Conservation (phyloP, 257 asterid species). For the Linaria vulgaris region DNA sequence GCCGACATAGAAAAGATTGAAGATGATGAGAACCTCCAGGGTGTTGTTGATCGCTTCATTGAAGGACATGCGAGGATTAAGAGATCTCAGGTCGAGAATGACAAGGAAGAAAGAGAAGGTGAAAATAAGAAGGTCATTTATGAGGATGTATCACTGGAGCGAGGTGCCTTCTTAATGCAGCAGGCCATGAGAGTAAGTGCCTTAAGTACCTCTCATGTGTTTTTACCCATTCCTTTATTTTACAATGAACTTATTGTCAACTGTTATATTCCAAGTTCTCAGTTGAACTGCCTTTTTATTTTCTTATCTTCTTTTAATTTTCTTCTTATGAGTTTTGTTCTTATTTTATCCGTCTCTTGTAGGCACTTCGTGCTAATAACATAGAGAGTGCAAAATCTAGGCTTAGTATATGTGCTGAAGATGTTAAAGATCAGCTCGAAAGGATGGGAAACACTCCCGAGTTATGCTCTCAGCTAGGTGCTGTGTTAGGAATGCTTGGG, state of each 20-base stretch:
- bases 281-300: background rate
- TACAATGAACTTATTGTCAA: background rate
- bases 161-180: slow-evolving; percentile 94
- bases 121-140: slow-evolving; percentile 70
- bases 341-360: slow-evolving; percentile 24
- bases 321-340: background rate
- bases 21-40: slow-evolving; percentile 77
- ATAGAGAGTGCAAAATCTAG: slow-evolving; percentile 91
- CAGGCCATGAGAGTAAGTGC: slow-evolving; percentile 94
- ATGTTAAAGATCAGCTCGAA: slow-evolving; percentile 78
- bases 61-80: slow-evolving; percentile 98
- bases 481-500: slow-evolving; percentile 96
- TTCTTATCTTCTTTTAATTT: background rate
- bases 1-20: slow-evolving; percentile 94
- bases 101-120: slow-evolving; percentile 52
- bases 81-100: slow-evolving; percentile 66
- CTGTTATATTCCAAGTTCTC: slow-evolving; percentile 7
- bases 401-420: slow-evolving; percentile 78
- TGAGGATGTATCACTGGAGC: slow-evolving; percentile 93
- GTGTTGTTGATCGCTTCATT: slow-evolving; percentile 84
- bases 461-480: slow-evolving; percentile 94
- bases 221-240: slow-evolving; percentile 8
- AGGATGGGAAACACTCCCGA: slow-evolving; percentile 74
- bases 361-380: slow-evolving; percentile 96
- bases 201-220: background rate